A percentile compares a stretch with the other conserved stretches of the same genome.
These are phyloP conservation scores for Chamaenerion angustifolium DNA, from an alignment of 345 rosid genomes.

Conservation along the genomic window DNA sequence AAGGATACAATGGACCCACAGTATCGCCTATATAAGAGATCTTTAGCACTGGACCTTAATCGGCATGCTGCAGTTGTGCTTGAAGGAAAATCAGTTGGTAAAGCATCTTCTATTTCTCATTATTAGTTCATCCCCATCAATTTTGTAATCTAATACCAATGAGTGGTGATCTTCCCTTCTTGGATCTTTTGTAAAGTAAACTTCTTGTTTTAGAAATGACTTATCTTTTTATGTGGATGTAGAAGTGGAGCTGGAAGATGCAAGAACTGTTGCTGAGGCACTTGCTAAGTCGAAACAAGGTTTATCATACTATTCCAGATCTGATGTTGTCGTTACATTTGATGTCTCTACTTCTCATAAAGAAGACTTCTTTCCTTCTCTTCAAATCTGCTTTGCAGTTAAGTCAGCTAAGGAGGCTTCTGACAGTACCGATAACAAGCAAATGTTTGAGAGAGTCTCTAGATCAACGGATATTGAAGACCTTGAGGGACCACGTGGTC, in stretches of 20 bases:
- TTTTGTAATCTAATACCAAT: too few relatives aligned
- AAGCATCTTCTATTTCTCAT: constrained; percentile 6
- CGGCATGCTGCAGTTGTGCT: constrained; percentile 91
- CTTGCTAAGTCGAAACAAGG: constrained; percentile 65
- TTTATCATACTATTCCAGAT: constrained; percentile 7
- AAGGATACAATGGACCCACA: constrained; percentile 43
- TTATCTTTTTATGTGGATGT: constrained; percentile 14
- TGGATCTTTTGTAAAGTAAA: not conserved
- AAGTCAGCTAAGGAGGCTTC: constrained; percentile 31
- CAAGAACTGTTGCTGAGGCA: constrained; percentile 77
- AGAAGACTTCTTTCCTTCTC: not conserved
- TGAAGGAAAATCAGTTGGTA: constrained; percentile 73
- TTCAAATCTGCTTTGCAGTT: constrained; percentile 7
- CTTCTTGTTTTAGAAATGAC: not conserved
- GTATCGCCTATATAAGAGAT: constrained; percentile 41
- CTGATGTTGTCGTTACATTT: constrained; percentile 1
- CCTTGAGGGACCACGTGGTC: constrained; percentile 52
- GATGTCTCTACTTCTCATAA: not conserved
- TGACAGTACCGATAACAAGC: constrained; percentile 27
- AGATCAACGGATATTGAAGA: constrained; percentile 65
- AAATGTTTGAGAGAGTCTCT: constrained; percentile 37
- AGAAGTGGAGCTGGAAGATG: constrained; percentile 68
- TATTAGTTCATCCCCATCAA: not conserved
- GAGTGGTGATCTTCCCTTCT: too few relatives aligned
- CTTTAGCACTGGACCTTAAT: constrained; percentile 67